These are phyloP conservation scores for Ophiostoma tasmaniense DNA, from an alignment of 2,329 filamentous ascomycete species.

Conservation along the genomic window DNA sequence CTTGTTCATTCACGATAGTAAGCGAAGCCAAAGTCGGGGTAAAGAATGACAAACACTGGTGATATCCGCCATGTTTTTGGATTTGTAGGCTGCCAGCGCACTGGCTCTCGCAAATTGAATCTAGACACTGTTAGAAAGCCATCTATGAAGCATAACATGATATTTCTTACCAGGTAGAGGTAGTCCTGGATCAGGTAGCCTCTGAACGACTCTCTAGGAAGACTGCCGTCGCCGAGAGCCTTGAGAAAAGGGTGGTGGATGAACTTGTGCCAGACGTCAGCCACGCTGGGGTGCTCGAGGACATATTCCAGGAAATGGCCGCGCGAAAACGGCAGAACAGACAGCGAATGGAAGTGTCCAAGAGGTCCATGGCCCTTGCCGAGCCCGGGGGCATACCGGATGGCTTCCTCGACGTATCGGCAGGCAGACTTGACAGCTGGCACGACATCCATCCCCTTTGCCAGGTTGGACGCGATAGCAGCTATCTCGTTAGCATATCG, in stretches of 20 bases:
- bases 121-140: slow-evolving; percentile 32
- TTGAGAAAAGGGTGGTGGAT: slow-evolving; percentile 77
- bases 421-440: slow-evolving; percentile 59
- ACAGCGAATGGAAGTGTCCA: slow-evolving; percentile 69
- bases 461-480: slow-evolving; percentile 66
- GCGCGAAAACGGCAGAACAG: slow-evolving; percentile 57
- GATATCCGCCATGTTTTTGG: slow-evolving; percentile 64
- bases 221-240: slow-evolving; percentile 63
- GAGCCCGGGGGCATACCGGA: slow-evolving; percentile 53
- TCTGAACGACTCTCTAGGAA: slow-evolving; percentile 72
- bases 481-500: slow-evolving; percentile 34
- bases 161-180: slow-evolving; percentile 59
- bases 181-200: slow-evolving; percentile 90
- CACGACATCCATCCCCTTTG: slow-evolving; percentile 47
- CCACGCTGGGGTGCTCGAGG: slow-evolving; percentile 66
- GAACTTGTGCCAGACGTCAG: slow-evolving; percentile 63
- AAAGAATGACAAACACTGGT: slow-evolving; percentile 44
- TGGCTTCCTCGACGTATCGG: slow-evolving; percentile 63
- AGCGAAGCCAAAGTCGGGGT: neutral
- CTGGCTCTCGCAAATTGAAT: slow-evolving; percentile 83
- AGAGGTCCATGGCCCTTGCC: slow-evolving; percentile 64
- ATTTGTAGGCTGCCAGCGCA: slow-evolving; percentile 78
- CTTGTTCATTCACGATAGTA: neutral
- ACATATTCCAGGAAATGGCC: slow-evolving; percentile 79
- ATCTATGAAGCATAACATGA: slow-evolving; percentile 19